Conservation (phyloP, 805 yeast genomes). For the Starmerella apicola region DNA sequence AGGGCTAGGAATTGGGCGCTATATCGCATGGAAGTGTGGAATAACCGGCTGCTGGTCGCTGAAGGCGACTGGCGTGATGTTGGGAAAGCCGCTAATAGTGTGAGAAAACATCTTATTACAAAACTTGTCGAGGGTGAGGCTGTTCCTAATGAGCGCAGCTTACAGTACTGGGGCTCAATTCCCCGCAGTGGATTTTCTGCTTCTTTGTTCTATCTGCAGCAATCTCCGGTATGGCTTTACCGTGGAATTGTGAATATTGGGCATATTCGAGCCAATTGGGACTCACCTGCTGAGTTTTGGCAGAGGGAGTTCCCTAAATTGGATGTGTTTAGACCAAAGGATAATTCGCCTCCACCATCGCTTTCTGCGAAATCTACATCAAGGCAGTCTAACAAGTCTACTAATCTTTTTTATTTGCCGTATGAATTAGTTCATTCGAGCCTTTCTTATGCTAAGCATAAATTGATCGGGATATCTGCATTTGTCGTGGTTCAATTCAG, state of each 20-base stretch:
- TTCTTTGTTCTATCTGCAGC: conserved; percentile 16
- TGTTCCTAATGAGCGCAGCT: conserved; percentile 16
- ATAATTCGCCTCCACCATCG: background rate
- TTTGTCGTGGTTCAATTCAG: background rate
- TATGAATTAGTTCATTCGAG: background rate
- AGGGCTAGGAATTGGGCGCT: too few relatives aligned
- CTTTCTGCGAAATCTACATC: background rate
- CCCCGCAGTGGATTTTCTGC: conserved; percentile 3
- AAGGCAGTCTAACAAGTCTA: too few relatives aligned
- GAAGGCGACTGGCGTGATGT: conserved; percentile 21
- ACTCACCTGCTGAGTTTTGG: too few relatives aligned
- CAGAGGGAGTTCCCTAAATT: background rate
- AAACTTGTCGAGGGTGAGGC: conserved; percentile 14
- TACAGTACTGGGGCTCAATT: conserved; percentile 18
- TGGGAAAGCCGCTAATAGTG: conserved; percentile 16
- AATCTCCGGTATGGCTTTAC: conserved; percentile 8
- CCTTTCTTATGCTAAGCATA: background rate
- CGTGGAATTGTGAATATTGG: background rate
- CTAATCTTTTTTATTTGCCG: too few relatives aligned
- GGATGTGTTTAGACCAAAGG: background rate
- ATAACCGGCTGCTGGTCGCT: conserved; percentile 16
- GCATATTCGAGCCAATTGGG: background rate
- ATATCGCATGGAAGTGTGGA: conserved; percentile 16
- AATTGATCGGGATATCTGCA: background rate
- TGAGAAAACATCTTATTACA: conserved; percentile 10